Evolutionary conservation across 176 grass and related monocot species (phyloP).

Genomic region (Raddia guianensis): DNA sequence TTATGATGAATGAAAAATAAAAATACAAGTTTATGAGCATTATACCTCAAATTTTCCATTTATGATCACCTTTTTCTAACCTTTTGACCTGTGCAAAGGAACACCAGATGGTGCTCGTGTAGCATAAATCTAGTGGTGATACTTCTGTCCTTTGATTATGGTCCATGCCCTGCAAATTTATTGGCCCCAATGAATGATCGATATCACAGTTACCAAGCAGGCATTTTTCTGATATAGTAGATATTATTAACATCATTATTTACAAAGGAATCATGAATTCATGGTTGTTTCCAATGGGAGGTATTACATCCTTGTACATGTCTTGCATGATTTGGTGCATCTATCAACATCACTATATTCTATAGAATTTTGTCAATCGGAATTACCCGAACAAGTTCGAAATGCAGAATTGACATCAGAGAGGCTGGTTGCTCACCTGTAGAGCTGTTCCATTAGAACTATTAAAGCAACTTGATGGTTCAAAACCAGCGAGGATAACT

Average conservation of each 20-base stretch:
- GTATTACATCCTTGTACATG: not conserved
- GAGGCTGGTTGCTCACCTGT: constrained; percentile 56
- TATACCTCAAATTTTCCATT: constrained; percentile 1
- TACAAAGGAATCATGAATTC: not conserved
- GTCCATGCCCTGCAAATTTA: constrained; percentile 85
- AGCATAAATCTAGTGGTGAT: constrained; percentile 70
- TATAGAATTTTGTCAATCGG: not conserved
- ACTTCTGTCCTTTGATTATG: constrained; percentile 92
- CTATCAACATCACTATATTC: not conserved
- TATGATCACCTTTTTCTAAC: not conserved
- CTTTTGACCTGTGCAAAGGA: constrained; percentile 1
- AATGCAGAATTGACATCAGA: constrained; percentile 15
- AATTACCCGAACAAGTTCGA: not conserved
- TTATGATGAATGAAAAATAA: not conserved
- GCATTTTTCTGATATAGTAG: not conserved
- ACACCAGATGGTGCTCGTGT: not conserved
- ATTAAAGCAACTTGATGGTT: constrained; percentile 92
- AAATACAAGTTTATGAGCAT: not conserved
- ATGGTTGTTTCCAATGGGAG: not conserved
- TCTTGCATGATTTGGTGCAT: not conserved
- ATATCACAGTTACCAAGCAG: not conserved
- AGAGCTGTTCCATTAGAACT: constrained; percentile 92
- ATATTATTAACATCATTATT: not conserved
- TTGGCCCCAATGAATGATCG: not conserved
- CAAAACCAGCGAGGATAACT: constrained; percentile 84